phyloP scores from a whole-genome alignment of 441 rosid species.

The Populus hybrid region DNA sequence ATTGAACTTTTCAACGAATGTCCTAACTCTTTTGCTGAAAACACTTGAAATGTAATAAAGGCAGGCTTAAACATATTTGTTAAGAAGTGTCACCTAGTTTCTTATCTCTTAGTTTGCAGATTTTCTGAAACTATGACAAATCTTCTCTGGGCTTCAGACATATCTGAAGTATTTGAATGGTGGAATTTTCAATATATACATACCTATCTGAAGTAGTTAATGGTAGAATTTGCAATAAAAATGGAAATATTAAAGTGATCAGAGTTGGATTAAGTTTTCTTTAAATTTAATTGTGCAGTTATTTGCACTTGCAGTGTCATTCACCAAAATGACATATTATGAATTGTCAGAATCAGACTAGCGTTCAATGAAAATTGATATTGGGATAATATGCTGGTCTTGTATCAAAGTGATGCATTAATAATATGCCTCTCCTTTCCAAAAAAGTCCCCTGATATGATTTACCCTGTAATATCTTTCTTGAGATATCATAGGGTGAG shows the following conservation, averaged over 20 bases:
- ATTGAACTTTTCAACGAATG: not conserved
- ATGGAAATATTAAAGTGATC: not conserved
- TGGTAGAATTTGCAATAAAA: not conserved
- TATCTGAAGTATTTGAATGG: not conserved
- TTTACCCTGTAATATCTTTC: not conserved
- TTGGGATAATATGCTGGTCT: not conserved
- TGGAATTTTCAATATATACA: not conserved
- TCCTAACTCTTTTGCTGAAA: not conserved
- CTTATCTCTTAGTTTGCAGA: not conserved
- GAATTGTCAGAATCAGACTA: not conserved
- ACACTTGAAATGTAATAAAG: not conserved
- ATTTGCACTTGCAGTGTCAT: not conserved
- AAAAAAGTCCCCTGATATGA: not conserved
- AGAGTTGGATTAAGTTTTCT: not conserved
- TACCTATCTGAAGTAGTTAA: not conserved
- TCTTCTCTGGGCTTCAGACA: not conserved
- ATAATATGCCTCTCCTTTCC: too few species aligned
- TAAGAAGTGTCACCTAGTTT: not conserved
- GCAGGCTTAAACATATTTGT: not conserved
- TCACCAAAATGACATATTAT: not conserved
- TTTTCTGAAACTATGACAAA: not conserved
- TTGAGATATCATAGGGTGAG: not conserved
- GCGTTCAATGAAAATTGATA: not conserved
- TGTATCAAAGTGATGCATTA: not conserved
- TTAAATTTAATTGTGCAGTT: not conserved